Evolutionary conservation across 163 green algal species (phyloP).

Genomic region (Coccomyxa subellipsoidea): DNA sequence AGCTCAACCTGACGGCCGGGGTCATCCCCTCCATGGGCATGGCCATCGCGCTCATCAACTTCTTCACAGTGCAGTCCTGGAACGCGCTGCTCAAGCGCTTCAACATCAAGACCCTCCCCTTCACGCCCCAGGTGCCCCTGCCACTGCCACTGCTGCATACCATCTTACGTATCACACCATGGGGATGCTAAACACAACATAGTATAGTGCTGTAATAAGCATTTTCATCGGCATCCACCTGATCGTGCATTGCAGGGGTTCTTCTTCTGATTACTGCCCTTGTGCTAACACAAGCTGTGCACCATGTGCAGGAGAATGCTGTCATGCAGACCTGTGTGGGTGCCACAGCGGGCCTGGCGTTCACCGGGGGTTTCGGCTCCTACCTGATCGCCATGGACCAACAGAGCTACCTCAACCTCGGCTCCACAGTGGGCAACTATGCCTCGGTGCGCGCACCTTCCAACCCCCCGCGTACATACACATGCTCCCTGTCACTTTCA

Average conservation of each 20-base stretch:
- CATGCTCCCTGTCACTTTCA: no score
- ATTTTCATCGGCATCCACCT: not conserved
- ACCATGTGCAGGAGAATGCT: slow-evolving; percentile 5
- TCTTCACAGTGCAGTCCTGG: not conserved
- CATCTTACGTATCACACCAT: no score
- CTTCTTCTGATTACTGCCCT: not conserved
- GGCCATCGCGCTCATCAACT: slow-evolving; percentile 1
- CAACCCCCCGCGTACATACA: no score
- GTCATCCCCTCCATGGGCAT: slow-evolving; percentile 15
- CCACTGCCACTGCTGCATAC: not conserved
- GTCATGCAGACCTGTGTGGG: slow-evolving; percentile 13
- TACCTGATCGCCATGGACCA: slow-evolving; percentile 18
- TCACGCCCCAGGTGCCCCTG: slow-evolving; percentile 2
- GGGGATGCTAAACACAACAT: no score
- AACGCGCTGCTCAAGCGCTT: not conserved
- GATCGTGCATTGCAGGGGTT: not conserved
- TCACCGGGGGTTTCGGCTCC: slow-evolving; percentile 24
- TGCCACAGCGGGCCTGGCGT: slow-evolving; percentile 22
- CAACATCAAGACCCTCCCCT: not conserved
- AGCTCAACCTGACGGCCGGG: slow-evolving; percentile 6
- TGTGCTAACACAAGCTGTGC: not conserved
- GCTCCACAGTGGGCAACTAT: not conserved
- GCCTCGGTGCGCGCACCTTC: not conserved
- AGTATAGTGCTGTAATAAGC: not conserved
- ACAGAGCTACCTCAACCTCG: slow-evolving; percentile 13